Evolutionary conservation across 73 alveolate genomes (phyloP), one percentile per base, ranked within the genome.

Genomic region (Uronychia binucleata): DNA sequence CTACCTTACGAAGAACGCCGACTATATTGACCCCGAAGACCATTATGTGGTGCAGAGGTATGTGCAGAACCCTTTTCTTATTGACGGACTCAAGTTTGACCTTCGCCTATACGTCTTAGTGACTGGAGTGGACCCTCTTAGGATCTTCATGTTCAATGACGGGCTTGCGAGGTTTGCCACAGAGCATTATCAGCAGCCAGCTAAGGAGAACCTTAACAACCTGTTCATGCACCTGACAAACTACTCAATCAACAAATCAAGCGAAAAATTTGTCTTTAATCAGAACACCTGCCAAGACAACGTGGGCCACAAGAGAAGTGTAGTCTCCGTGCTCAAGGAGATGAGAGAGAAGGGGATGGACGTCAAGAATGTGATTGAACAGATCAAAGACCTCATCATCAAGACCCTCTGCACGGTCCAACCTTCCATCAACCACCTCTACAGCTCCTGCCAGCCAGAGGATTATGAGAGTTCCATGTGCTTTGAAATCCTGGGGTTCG

Each of bases 401-500:
- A 97, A 95, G 87, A 88, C 98, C 0, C 80, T 97, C 29, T 81
- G 93, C 81, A 82, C 98, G 33, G 96, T 91, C 28, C 88, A 94
- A 74, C 98, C 98, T 0, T 80, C 89, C 30, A 75, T 94, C 1
- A 32, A 92, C 59, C 95, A 93, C 57, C 74, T 91, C 84, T 89
- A 94, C 77, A 81, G 95, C 79, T 35, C 92, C 58, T 85, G 95
- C 60, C 82, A 96, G 84, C 96, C 96, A 33, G 93, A 90, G 30
- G 95, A 95, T 83, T 30, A 85, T 77, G 82, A 83, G 67, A 88
- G 88, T 83, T 76, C 86, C 31, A 97, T 95, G 98, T 95, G 98
- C 77, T 95, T 95, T 90, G 98, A 97, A 83, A 84, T 97, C 14
- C 92, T 95, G 74, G 99, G 99, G 1, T 95, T 97, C 57, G 99